Base-by-base conservation (phyloP, 1,139 yeast genomes). In the Hansenula sp. region DNA sequence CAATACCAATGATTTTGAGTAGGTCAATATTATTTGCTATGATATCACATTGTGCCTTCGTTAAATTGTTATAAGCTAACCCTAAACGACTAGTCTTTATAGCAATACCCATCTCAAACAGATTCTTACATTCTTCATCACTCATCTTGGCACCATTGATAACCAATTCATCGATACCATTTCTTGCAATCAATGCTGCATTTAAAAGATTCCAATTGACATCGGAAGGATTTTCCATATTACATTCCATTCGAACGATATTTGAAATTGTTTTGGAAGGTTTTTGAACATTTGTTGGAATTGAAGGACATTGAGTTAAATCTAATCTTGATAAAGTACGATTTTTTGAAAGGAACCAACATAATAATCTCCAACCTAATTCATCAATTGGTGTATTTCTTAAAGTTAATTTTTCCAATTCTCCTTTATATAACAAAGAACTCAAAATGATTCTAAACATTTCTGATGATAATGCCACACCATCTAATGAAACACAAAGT, bases 181-280 rank as follows among this genome's bases (percentile, higher is more conserved):
- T 84, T 50, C 88, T 68, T 2, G 81, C 79, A 13, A 83, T 77
- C 12, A 85, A 59, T 0, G 90, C 74, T 1, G 90, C 91, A 4
- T 82, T 80, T 49, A 85, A 69, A 36, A 84, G 63, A 19, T 82
- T 70, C 94, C 94, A 85, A 57, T 85, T 86, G 83, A 81, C 80
- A 47, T 84, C 91, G 9, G 81, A 71, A 53, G 94, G 68, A 44
- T 81, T 75, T 16, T 76, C 76, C 46, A 65, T 60, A 52, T 80
- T 79, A 51, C 82, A 74, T 17, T 60, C 59, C 94, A 84, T 85
- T 56, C 90, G 67, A 2, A 49, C 59, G 8, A 71, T 51, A 5
- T 54, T 55, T 11, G 57, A 56, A 1, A 63, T 53, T 2, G 63
- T 47, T 42, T 66, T 64, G 9, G 71, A 70, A 25, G 73, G 66